Conservation (phyloP, 495 filamentous ascomycete species). For the Pyrenula aspistea region DNA sequence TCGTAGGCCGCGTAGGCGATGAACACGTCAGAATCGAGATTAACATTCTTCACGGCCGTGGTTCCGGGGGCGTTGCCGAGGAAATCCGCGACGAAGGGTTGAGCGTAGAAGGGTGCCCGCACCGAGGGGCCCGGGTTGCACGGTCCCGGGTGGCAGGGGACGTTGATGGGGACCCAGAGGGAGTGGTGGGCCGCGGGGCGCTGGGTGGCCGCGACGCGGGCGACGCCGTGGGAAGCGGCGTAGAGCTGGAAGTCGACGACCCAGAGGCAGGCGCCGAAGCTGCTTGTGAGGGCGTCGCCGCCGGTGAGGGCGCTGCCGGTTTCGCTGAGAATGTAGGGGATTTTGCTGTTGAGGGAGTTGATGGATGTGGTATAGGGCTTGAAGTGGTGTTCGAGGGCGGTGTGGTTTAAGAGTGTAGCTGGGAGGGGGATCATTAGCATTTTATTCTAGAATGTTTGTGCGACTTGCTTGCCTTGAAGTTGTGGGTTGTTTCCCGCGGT, state of each 20-base stretch:
- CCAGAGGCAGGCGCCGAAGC: conserved; percentile 10
- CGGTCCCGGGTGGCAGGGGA: neutral
- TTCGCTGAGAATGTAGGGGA: conserved; percentile 7
- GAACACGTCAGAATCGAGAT: conserved; percentile 5
- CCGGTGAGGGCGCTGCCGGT: conserved; percentile 2
- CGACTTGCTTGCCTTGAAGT: neutral
- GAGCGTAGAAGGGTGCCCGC: conserved; percentile 2
- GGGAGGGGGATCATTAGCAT: neutral
- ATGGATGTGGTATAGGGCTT: neutral
- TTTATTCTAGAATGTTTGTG: neutral
- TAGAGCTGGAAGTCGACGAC: conserved; percentile 8
- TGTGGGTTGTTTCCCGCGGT: neutral
- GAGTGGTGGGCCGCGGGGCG: conserved; percentile 3
- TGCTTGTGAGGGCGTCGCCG: neutral
- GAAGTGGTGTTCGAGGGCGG: conserved; percentile 8
- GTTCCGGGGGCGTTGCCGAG: conserved; percentile 1
- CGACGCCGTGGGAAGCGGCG: conserved; percentile 5
- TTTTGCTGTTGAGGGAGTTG: neutral
- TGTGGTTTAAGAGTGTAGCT: conserved; percentile 13
- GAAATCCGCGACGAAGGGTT: conserved; percentile 8
- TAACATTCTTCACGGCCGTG: conserved; percentile 1
- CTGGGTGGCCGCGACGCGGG: conserved; percentile 2
- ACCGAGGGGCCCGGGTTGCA: conserved; percentile 4
- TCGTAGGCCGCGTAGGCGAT: conserved; percentile 16
- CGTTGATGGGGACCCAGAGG: conserved; percentile 3